These are phyloP conservation scores for Exophiala calicioides DNA, from an alignment of 2,329 filamentous ascomycete genomes.

Conservation along the genomic window DNA sequence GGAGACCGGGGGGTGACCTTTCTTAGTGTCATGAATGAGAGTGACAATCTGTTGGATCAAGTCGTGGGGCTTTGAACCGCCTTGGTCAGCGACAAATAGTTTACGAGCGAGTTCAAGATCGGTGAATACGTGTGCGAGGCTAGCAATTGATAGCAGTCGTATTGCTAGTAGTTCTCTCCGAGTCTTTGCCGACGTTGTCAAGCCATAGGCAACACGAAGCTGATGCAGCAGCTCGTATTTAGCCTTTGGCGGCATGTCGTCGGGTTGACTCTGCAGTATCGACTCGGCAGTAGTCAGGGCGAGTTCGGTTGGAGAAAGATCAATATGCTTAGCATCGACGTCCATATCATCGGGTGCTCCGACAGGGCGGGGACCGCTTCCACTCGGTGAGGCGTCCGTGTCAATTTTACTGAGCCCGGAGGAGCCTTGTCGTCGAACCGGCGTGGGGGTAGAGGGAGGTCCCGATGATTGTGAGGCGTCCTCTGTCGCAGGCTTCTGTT, in stretches of 20 bases:
- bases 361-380: conserved; percentile 55
- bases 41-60: conserved; percentile 90
- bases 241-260: conserved; percentile 68
- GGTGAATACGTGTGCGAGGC: conserved; percentile 83
- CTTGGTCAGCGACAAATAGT: conserved; percentile 80
- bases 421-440: conserved; percentile 66
- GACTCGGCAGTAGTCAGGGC: conserved; percentile 35
- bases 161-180: conserved; percentile 77
- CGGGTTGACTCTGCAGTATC: conserved; percentile 46
- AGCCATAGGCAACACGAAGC: conserved; percentile 77
- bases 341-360: conserved; percentile 3
- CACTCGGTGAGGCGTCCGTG: conserved; percentile 37
- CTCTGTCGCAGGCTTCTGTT: conserved; percentile 26
- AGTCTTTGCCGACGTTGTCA: conserved; percentile 64
- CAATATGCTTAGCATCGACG: conserved; percentile 11
- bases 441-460: conserved; percentile 71
- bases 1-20: conserved; percentile 68
- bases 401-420: conserved; percentile 52
- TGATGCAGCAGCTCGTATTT: conserved; percentile 85
- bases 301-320: conserved; percentile 24
- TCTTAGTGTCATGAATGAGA: conserved; percentile 78
- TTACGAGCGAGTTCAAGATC: conserved; percentile 84
- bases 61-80: conserved; percentile 86
- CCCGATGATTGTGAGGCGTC: conserved; percentile 42
- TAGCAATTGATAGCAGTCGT: conserved; percentile 82